Conservation (phyloP, 495 filamentous ascomycete species). For the Neurospora pannonica region DNA sequence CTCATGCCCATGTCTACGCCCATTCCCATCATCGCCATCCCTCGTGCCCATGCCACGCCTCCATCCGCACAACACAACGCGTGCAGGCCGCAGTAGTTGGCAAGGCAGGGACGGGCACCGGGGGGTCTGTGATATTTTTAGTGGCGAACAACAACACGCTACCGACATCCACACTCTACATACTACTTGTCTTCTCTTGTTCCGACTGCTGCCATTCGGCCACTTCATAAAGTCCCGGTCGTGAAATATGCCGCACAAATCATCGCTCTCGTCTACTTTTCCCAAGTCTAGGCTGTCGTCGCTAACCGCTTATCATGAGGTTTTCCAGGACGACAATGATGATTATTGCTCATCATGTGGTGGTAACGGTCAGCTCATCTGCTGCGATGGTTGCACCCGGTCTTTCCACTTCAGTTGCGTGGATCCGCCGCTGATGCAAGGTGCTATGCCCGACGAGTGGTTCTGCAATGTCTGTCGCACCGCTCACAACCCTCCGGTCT, state of each 20-base stretch:
- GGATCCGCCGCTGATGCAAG: conserved; percentile 62
- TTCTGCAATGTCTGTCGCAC: conserved; percentile 66
- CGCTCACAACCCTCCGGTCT: conserved; percentile 22
- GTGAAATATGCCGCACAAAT: conserved; percentile 25
- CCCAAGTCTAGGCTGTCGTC: neutral
- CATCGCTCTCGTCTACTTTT: conserved; percentile 11
- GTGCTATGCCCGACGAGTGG: conserved; percentile 66
- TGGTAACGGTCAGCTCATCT: conserved; percentile 72
- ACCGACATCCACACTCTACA: neutral
- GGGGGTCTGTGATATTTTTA: conserved; percentile 10
- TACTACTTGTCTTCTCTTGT: conserved; percentile 10
- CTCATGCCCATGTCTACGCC: conserved; percentile 3
- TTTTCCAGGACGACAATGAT: conserved; percentile 62
- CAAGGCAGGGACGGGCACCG: conserved; percentile 4
- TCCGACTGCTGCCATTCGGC: conserved; percentile 15
- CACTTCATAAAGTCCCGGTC: neutral
- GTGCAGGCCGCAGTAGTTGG: conserved; percentile 4
- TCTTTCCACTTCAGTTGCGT: conserved; percentile 83
- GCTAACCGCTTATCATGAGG: neutral
- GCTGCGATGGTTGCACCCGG: conserved; percentile 82
- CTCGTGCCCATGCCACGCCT: neutral
- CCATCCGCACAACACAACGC: conserved; percentile 1
- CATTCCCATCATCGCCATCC: neutral
- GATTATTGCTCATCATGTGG: conserved; percentile 81
- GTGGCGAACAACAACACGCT: conserved; percentile 9